Percentiles rank a stretch among this genome's conserved stretches.
Evolutionary conservation across 23 red algal species (phyloP).

Genomic region (Gracilariopsis chorda): DNA sequence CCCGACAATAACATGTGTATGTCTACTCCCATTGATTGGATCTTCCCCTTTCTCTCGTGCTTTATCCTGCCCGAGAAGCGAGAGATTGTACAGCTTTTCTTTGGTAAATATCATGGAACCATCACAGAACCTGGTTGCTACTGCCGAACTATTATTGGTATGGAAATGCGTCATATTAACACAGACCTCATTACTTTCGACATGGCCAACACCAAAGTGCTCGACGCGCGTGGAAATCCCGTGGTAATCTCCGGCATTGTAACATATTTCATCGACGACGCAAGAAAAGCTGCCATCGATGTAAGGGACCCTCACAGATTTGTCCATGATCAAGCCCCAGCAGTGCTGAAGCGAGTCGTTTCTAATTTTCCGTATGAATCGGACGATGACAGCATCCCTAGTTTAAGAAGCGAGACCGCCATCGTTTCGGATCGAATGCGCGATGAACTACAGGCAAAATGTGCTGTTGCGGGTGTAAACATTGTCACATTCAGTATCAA

Average conservation of each 20-base stretch:
- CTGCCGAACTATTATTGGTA: conserved; percentile 43
- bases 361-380: conserved; percentile 65
- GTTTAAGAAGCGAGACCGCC: conserved; percentile 37
- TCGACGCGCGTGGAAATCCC: conserved; percentile 51
- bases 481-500: conserved; percentile 67
- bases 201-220: conserved; percentile 56
- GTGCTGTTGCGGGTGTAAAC: conserved; percentile 50
- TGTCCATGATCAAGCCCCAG: conserved; percentile 59
- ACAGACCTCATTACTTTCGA: conserved; percentile 58
- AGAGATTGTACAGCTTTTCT: conserved; percentile 60
- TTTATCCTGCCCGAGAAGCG: conserved; percentile 59
- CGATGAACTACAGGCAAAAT: conserved; percentile 31
- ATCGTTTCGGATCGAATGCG: conserved; percentile 32
- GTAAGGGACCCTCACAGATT: conserved; percentile 51
- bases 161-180: conserved; percentile 43
- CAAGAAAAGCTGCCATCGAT: conserved; percentile 65
- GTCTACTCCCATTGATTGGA: conserved; percentile 37
- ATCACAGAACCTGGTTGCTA: conserved; percentile 73
- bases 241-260: conserved; percentile 64
- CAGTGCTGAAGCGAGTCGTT: conserved; percentile 72
- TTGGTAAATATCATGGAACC: conserved; percentile 71
- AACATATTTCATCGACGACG: conserved; percentile 52
- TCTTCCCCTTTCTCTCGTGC: conserved; percentile 49
- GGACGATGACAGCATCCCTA: background rate
- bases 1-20: conserved; percentile 51